Evolutionary conservation across 305 asterid genomes (phyloP), one percentile per base, ranked within the genome.

Genomic region (Salvia sclarea): DNA sequence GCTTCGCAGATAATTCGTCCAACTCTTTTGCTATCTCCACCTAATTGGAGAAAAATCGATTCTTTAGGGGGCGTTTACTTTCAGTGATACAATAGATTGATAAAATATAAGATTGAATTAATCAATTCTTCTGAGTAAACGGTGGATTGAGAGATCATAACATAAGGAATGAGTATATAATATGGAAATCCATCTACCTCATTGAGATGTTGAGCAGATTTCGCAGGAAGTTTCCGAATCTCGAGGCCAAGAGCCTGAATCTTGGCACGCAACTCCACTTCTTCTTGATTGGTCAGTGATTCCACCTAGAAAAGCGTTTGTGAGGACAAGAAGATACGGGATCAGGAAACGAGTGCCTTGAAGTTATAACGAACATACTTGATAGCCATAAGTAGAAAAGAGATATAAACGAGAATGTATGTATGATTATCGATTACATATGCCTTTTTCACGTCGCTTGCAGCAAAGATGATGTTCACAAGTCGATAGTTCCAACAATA

Each of bases 211-310:
- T 81, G 83, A 53, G 85, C 77, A 52, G 95, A 88, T 70, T 78
- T 78, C 13, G 94, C 81, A 65, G 95, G 95, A 68, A 88, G 81
- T 72, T 92, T 90, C 31, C 86, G 79, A 44, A 86, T 85, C 72
- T 90, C 95, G 77, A 75, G 37, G 20, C 98, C 98, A 13, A 88
- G 81, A 64, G 94, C 69, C 67, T 88, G 88, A 16, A 93, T 91
- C 84, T 93, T 93, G 71, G 91, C 90, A 41, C 98, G 92, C 70
- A 93, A 76, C 78, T 93, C 97, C 48, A 91, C 96, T 75, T 91
- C 97, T 82, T 93, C 97, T 82, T 89, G 89, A 84, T 93, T 93
- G 56, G 90, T 84, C 65, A 93, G 48, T 30, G 96, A 86, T 63
- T 93, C 98, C 66, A 93, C 98, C 97, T 93, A 83, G 63, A 75